phyloP scores from a whole-genome alignment of 495 filamentous ascomycete species.

The Penicillium pulvis region DNA sequence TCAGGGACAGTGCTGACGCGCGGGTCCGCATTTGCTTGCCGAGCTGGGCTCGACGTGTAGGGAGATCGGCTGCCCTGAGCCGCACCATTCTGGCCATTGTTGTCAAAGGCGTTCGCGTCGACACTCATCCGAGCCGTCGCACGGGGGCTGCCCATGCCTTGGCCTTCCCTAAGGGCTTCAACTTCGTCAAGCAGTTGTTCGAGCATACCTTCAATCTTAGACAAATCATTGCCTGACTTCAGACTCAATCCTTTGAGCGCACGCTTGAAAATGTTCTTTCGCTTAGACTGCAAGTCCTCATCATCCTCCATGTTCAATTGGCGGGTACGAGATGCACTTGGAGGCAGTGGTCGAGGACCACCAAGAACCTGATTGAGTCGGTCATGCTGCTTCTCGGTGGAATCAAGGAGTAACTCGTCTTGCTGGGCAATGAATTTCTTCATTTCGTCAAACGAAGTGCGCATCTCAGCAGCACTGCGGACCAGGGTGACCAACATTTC shows the following conservation, averaged over 20 bases:
- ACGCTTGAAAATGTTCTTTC: constrained; percentile 85
- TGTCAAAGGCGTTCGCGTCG: constrained; percentile 69
- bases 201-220: constrained; percentile 94
- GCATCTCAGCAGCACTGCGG: constrained; percentile 93
- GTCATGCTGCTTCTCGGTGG: constrained; percentile 84
- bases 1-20: constrained; percentile 89
- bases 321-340: constrained; percentile 44
- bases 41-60: constrained; percentile 70
- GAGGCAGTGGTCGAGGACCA: constrained; percentile 84
- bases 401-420: constrained; percentile 78
- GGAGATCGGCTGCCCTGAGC: constrained; percentile 75
- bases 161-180: constrained; percentile 74
- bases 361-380: constrained; percentile 78
- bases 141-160: constrained; percentile 36
- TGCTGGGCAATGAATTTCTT: constrained; percentile 88
- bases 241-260: constrained; percentile 86
- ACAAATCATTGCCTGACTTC: constrained; percentile 83
- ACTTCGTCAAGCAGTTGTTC: constrained; percentile 89
- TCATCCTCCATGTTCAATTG: constrained; percentile 61
- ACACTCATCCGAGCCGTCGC: constrained; percentile 38
- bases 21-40: constrained; percentile 59
- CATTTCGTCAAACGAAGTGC: constrained; percentile 94
- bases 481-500: constrained; percentile 96
- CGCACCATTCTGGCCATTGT: constrained; percentile 78
- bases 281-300: constrained; percentile 78